Conservation (phyloP, 345 rosid genomes). For the Microthlaspi erraticum region DNA sequence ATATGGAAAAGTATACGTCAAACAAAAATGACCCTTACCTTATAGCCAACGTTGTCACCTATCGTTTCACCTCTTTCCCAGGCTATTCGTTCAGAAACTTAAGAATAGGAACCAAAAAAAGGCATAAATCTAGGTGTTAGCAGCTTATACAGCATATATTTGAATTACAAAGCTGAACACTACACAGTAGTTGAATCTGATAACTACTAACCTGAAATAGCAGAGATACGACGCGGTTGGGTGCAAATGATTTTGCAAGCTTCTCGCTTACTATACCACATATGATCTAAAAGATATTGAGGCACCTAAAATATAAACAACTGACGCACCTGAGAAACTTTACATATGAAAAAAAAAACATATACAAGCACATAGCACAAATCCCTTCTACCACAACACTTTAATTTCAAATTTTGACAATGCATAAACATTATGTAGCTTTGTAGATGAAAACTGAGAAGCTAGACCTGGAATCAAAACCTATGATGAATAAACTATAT, state of each 20-base stretch:
- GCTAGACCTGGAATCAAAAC: constrained; percentile 5
- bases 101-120: constrained; percentile 30
- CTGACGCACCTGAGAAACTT: constrained; percentile 22
- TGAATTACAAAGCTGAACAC: constrained; percentile 20
- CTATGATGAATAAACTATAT: constrained; percentile 18
- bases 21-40: constrained; percentile 55
- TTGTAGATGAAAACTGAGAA: constrained; percentile 22
- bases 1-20: constrained; percentile 8
- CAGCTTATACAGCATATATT: constrained; percentile 15
- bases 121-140: constrained; percentile 6
- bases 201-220: constrained; percentile 71
- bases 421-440: constrained; percentile 8
- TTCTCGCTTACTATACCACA: constrained; percentile 71
- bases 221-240: constrained; percentile 98
- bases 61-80: constrained; percentile 80
- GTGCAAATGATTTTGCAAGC: constrained; percentile 91
- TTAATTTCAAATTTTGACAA: background rate
- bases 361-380: constrained; percentile 11
- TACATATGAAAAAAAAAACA: constrained; percentile 1
- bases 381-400: constrained; percentile 12
- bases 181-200: constrained; percentile 21
- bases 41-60: constrained; percentile 86
- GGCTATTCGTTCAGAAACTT: constrained; percentile 93
- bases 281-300: constrained; percentile 81
- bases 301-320: constrained; percentile 69